Conservation (phyloP, 305 asterid species). For the Galium porrigens region DNA sequence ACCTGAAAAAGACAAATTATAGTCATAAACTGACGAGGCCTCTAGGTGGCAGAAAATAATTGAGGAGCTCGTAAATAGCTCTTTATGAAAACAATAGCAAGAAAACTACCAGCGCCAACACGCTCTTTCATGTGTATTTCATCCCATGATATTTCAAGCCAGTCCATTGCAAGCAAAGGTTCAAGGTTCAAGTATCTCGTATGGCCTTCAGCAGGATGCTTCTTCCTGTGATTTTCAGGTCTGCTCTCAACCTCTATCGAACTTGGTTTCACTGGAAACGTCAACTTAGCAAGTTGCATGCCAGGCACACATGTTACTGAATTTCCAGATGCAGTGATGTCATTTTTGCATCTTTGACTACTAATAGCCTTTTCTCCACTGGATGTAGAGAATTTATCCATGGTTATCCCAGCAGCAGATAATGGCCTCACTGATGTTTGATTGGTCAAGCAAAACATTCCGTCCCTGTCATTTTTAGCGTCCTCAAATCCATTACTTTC, state of each 20-base stretch:
- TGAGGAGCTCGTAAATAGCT: slow-evolving; percentile 6
- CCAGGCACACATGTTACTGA: slow-evolving; percentile 28
- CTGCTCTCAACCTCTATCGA: slow-evolving; percentile 28
- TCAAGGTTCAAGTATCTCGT: slow-evolving; percentile 64
- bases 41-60: slow-evolving; percentile 9
- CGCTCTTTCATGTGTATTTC: slow-evolving; percentile 83
- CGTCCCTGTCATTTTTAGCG: slow-evolving; percentile 23
- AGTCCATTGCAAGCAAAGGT: slow-evolving; percentile 90
- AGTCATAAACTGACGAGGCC: too few species aligned
- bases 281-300: slow-evolving; percentile 29
- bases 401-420: slow-evolving; percentile 22
- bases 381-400: slow-evolving; percentile 25
- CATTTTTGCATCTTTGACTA: slow-evolving; percentile 37
- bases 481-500: slow-evolving; percentile 20
- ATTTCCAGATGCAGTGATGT: slow-evolving; percentile 37
- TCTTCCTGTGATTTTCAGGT: slow-evolving; percentile 20
- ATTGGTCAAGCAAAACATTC: slow-evolving; percentile 17
- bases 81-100: slow-evolving; percentile 7
- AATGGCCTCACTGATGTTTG: slow-evolving; percentile 15
- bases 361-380: slow-evolving; percentile 33
- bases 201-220: slow-evolving; percentile 26
- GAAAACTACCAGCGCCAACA: slow-evolving; percentile 62
- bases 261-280: slow-evolving; percentile 28
- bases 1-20: slow-evolving; percentile 29
- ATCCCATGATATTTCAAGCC: slow-evolving; percentile 96